These are phyloP conservation scores for Mortierella sp. DNA, from an alignment of 371 early-diverging fungal species.

Conservation along the genomic window DNA sequence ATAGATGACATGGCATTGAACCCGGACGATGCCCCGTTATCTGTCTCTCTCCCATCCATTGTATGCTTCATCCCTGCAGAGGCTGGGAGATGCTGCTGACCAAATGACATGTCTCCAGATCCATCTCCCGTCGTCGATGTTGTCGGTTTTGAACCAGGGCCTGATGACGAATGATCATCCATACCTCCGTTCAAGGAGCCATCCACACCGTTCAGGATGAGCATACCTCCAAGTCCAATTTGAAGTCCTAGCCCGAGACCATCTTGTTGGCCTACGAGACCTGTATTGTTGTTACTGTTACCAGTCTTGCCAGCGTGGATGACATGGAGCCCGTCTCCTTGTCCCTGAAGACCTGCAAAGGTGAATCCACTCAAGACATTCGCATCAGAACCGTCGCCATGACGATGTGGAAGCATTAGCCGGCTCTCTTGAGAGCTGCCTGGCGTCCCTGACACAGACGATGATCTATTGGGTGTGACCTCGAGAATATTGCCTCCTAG, in stretches of 20 bases:
- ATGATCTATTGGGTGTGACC: background rate
- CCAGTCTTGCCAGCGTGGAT: constrained; percentile 4
- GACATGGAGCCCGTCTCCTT: background rate
- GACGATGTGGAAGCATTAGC: constrained; percentile 5
- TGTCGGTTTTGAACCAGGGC: background rate
- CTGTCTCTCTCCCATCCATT: constrained; percentile 3
- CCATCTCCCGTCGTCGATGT: background rate
- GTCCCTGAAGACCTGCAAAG: constrained; percentile 7
- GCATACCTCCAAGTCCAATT: constrained; percentile 35
- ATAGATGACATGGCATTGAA: background rate
- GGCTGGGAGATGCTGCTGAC: background rate
- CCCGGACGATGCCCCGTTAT: background rate
- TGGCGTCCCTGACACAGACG: constrained; percentile 1
- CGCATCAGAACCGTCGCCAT: constrained; percentile 2
- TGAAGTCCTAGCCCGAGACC: constrained; percentile 30
- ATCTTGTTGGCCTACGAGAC: constrained; percentile 2
- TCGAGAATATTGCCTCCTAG: constrained; percentile 20
- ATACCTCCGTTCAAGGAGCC: background rate
- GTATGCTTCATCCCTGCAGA: constrained; percentile 15
- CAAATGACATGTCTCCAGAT: constrained; percentile 3
- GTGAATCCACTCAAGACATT: constrained; percentile 7
- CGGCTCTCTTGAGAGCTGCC: constrained; percentile 6
- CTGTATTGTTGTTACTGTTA: constrained; percentile 2
- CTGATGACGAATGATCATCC: constrained; percentile 3
- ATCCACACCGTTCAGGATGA: constrained; percentile 40